These are phyloP conservation scores for Mitragyna speciosa DNA, from an alignment of 257 asterid genomes.

Conservation along the genomic window DNA sequence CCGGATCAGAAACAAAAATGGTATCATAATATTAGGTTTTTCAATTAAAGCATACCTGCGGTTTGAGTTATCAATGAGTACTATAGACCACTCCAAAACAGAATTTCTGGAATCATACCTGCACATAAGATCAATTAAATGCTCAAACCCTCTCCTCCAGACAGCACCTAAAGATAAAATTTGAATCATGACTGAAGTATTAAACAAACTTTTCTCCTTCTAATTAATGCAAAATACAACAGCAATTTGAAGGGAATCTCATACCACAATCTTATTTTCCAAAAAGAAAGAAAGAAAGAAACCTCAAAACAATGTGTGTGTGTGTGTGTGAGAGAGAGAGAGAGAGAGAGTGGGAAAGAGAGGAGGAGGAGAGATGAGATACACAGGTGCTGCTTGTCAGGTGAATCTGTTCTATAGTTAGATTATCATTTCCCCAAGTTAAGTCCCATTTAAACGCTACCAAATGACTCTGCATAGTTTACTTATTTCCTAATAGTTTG, in stretches of 20 bases:
- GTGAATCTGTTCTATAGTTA: neutral
- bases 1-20: constrained; percentile 24
- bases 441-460: neutral
- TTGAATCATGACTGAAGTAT: neutral
- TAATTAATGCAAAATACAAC: neutral
- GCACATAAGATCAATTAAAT: constrained; percentile 20
- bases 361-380: neutral
- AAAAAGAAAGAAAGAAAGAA: neutral
- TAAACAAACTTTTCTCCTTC: neutral
- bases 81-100: constrained; percentile 83
- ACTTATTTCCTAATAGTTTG: neutral
- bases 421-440: neutral
- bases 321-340: too few relatives aligned
- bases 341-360: neutral
- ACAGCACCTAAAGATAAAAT: neutral
- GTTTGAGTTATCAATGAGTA: constrained; percentile 81
- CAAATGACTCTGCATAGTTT: neutral
- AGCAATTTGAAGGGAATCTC: neutral
- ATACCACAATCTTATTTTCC: neutral
- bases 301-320: too few relatives aligned
- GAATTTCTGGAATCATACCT: constrained; percentile 86
- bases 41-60: constrained; percentile 64
- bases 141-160: neutral
- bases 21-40: neutral
- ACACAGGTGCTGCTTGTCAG: neutral